Evolutionary conservation across 2,329 filamentous ascomycete genomes (phyloP).

Genomic region (Grosmannia huntii): DNA sequence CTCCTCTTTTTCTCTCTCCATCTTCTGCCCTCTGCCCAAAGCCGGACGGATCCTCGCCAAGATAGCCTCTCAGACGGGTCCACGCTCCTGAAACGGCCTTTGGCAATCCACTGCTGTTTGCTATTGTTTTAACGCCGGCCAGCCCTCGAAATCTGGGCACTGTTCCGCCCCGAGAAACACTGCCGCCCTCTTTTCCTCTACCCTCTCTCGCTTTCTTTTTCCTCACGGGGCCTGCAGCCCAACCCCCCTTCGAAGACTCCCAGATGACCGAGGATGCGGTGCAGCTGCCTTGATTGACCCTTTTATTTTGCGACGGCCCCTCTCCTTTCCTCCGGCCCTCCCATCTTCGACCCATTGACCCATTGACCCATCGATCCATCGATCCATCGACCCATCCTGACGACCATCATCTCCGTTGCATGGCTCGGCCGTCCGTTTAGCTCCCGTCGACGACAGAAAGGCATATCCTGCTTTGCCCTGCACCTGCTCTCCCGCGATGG

Average conservation of each 20-base stretch:
- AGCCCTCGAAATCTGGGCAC: not conserved
- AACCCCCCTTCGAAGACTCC: not conserved
- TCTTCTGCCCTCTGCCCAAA: not conserved
- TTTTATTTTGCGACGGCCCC: too few species aligned
- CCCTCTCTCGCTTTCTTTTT: not conserved
- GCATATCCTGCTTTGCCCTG: not conserved
- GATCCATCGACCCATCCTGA: not conserved
- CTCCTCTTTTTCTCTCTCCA: not conserved
- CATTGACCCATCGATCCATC: not conserved
- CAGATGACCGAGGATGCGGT: not conserved
- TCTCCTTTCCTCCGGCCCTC: too few species aligned
- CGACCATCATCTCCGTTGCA: not conserved
- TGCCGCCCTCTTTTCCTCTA: not conserved
- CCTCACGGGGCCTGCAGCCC: not conserved
- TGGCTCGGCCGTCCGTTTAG: not conserved
- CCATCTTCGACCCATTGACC: not conserved
- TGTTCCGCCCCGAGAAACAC: not conserved
- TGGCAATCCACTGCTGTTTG: not conserved
- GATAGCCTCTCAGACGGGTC: not conserved
- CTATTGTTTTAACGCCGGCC: not conserved
- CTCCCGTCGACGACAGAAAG: not conserved
- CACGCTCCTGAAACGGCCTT: not conserved
- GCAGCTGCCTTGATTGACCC: not conserved
- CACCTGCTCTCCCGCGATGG: constrained; percentile 8
- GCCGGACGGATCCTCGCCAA: not conserved